Percentiles rank a stretch among this genome's conserved stretches.
Evolutionary conservation across 1,284 basidiomycete species (phyloP).

Genomic region (Ceratobasidium sp.): DNA sequence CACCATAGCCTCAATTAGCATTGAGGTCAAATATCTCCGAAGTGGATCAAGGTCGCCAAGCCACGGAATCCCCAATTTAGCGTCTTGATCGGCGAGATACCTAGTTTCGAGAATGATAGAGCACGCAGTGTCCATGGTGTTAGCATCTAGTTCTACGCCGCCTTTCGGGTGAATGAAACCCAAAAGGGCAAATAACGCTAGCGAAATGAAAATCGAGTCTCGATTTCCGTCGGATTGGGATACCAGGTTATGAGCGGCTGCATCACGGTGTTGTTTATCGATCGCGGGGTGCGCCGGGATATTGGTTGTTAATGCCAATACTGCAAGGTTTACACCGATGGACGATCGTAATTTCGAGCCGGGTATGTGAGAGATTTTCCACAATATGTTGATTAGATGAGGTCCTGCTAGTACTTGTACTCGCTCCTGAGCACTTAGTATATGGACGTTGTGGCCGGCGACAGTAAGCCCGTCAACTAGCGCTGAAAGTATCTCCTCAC

Average conservation of each 20-base stretch:
- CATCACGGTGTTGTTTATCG: neutral
- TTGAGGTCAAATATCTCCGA: neutral
- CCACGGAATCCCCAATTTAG: neutral
- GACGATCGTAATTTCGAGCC: slow-evolving; percentile 5
- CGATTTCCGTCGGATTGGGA: neutral
- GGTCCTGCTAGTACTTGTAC: neutral
- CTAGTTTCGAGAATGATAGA: neutral
- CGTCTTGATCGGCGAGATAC: neutral
- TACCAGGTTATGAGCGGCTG: neutral
- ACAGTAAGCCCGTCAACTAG: slow-evolving; percentile 9
- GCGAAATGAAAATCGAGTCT: neutral
- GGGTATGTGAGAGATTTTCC: slow-evolving; percentile 1
- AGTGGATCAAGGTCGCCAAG: neutral
- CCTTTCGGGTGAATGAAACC: slow-evolving; percentile 10
- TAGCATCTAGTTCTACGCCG: neutral
- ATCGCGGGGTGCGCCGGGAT: neutral
- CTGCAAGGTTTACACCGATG: slow-evolving; percentile 17
- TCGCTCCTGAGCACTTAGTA: neutral
- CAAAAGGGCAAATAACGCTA: neutral
- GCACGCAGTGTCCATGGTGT: neutral
- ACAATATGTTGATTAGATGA: slow-evolving; percentile 10
- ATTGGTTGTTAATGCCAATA: slow-evolving; percentile 3
- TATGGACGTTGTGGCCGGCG: neutral
- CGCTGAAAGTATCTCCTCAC: neutral
- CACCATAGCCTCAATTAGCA: slow-evolving; percentile 6